Percentiles rank a stretch among this genome's conserved stretches.
These are phyloP conservation scores for Monosporascus cannonballus DNA, from an alignment of 2,329 filamentous ascomycete genomes.

Conservation along the genomic window DNA sequence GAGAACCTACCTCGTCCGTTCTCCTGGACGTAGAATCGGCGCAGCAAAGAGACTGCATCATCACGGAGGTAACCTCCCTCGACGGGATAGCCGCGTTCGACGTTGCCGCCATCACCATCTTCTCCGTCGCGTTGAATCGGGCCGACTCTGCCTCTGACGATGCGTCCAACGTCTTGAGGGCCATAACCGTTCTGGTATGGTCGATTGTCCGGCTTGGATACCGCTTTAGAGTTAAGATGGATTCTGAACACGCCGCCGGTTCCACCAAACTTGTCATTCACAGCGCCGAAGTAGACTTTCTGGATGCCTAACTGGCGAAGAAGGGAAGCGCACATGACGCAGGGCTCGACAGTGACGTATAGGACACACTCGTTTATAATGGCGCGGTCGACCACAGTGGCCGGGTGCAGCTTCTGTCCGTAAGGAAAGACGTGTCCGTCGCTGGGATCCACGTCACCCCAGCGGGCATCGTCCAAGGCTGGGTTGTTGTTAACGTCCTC, in stretches of 20 bases:
- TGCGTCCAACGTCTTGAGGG: constrained; percentile 17
- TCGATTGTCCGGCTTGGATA: constrained; percentile 17
- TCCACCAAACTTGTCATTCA: constrained; percentile 95
- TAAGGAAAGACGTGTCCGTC: constrained; percentile 56
- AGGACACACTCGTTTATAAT: constrained; percentile 69
- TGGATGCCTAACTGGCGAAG: constrained; percentile 83
- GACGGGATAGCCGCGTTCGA: constrained; percentile 75
- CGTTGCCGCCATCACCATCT: constrained; percentile 54
- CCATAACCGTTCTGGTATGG: constrained; percentile 27
- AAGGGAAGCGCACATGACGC: constrained; percentile 96
- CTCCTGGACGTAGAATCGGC: constrained; percentile 96
- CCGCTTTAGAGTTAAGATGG: constrained; percentile 55
- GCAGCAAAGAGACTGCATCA: constrained; percentile 85
- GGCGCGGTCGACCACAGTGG: constrained; percentile 54
- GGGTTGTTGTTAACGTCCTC: constrained; percentile 15
- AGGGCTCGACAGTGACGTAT: constrained; percentile 97
- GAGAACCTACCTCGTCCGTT: constrained; percentile 72
- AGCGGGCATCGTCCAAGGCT: constrained; percentile 33
- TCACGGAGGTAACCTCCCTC: constrained; percentile 84
- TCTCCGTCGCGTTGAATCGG: constrained; percentile 29
- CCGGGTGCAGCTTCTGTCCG: constrained; percentile 51
- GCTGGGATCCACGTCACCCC: constrained; percentile 46
- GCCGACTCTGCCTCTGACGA: constrained; percentile 33
- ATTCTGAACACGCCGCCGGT: constrained; percentile 90
- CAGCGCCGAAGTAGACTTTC: constrained; percentile 89